A percentile compares a stretch with the other conserved stretches of the same genome.
Evolutionary conservation across 1,284 basidiomycete genomes (phyloP).

Genomic region (Trametes versicolor): DNA sequence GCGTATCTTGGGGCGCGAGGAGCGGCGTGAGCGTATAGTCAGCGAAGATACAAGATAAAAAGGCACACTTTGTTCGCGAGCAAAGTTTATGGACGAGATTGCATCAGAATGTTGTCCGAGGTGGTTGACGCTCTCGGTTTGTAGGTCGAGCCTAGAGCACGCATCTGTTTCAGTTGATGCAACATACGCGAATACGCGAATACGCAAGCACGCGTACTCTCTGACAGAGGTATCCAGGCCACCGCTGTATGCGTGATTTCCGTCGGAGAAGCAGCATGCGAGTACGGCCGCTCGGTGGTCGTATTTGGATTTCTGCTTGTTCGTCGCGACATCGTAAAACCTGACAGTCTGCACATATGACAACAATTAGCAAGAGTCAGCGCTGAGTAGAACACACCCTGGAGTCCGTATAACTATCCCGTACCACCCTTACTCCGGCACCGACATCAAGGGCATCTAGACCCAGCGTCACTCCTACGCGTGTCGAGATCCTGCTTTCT

Average conservation of each 20-base stretch:
- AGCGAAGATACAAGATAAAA: background rate
- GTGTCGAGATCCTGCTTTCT: slow-evolving; percentile 10
- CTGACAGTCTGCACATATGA: slow-evolving; percentile 66
- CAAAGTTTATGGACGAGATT: slow-evolving; percentile 70
- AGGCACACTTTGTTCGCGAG: slow-evolving; percentile 61
- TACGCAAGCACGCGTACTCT: slow-evolving; percentile 53
- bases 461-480: background rate
- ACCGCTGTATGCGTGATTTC: slow-evolving; percentile 73
- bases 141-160: slow-evolving; percentile 64
- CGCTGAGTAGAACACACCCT: slow-evolving; percentile 9
- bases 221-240: slow-evolving; percentile 80
- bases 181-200: slow-evolving; percentile 41
- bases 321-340: slow-evolving; percentile 72
- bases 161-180: background rate
- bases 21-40: slow-evolving; percentile 2
- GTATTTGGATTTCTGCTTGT: slow-evolving; percentile 77
- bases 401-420: background rate
- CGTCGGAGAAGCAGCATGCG: slow-evolving; percentile 72
- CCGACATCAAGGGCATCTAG: background rate
- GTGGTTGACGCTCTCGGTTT: slow-evolving; percentile 66
- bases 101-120: slow-evolving; percentile 75
- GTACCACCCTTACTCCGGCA: background rate
- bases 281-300: slow-evolving; percentile 83
- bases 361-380: slow-evolving; percentile 1
- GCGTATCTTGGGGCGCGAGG: slow-evolving; percentile 55